Base-by-base conservation (phyloP, 371 early-diverging fungal genomes). In the Mucor plumbeus region DNA sequence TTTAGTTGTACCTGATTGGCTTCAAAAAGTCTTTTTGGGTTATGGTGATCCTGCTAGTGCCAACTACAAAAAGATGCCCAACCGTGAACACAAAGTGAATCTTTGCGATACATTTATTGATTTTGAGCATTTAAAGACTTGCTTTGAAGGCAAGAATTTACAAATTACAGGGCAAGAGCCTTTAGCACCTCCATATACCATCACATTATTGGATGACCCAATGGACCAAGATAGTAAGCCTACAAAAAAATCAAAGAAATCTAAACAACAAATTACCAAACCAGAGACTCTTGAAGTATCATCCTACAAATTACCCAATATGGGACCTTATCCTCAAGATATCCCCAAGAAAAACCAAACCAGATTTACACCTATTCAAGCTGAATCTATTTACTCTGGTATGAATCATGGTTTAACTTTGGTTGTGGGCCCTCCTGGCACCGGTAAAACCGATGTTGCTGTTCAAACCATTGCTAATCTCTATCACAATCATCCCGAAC, bases 381-480 rank as follows among this genome's bases (percentile, higher is more conserved):
- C 91, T 17, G 89, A 90, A 47, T 94, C 98, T 0, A 95, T 99
- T 63, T 85, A 81, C 54, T 84, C 97, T 13, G 97, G 96, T 40
- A 84, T 88, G 54, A 89, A 86, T 48, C 88, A 85, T 15, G 99
- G 99, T 1, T 77, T 97, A 41, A 95, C 97, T 1, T 72, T 99
- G 80, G 85, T 97, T 2, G 95, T 95, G 7, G 99, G 99, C 43
- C 97, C 97, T 53, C 98, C 99, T 5, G 99, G 96, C 40, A 94
- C 98, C 9, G 99, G 99, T 43, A 98, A 98, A 75, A 97, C 98
- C 0, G 96, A 96, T 73, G 94, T 96, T 5, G 96, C 98, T 3
- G 99, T 96, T 3, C 98, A 99, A 76, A 92, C 94, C 34, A 90
- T 97, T 66, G 86, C 93, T 75, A 97, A 96, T 68, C 80, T 99